phyloP scores from a whole-genome alignment of 306 rosid genomes.

The Comarum palustre region DNA sequence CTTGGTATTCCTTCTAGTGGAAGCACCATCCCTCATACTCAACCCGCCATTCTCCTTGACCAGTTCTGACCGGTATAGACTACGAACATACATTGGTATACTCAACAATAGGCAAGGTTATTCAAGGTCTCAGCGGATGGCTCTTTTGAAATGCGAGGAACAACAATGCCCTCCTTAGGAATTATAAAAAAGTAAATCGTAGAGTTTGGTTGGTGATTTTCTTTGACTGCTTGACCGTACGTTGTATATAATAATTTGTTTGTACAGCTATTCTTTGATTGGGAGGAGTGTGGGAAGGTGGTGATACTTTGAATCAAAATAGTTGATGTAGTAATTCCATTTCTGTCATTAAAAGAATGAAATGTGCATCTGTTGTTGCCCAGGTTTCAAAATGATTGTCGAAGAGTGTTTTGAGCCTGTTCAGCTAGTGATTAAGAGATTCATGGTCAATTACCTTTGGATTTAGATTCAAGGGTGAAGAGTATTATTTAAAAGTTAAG shows the following conservation, averaged over 20 bases:
- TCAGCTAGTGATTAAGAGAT: no score
- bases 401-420: no score
- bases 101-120: slow-evolving; percentile 75
- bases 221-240: slow-evolving; percentile 11
- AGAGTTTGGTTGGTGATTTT: slow-evolving; percentile 20
- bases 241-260: slow-evolving; percentile 47
- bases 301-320: slow-evolving; percentile 25
- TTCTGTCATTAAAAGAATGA: slow-evolving; percentile 46
- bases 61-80: slow-evolving; percentile 80
- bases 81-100: slow-evolving; percentile 67
- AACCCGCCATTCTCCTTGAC: slow-evolving; percentile 90
- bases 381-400: not conserved
- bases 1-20: slow-evolving; percentile 72
- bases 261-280: slow-evolving; percentile 83
- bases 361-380: slow-evolving; percentile 35
- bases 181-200: slow-evolving; percentile 27
- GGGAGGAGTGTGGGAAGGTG: slow-evolving; percentile 49
- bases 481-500: no score
- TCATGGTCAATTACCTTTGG: no score
- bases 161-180: slow-evolving; percentile 47
- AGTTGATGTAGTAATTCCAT: slow-evolving; percentile 38
- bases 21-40: slow-evolving; percentile 88
- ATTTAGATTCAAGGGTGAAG: no score
- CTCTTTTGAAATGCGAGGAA: slow-evolving; percentile 57
- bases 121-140: slow-evolving; percentile 73